Conservation (phyloP, 1,284 basidiomycete species). For the Ustilago cynodontis region DNA sequence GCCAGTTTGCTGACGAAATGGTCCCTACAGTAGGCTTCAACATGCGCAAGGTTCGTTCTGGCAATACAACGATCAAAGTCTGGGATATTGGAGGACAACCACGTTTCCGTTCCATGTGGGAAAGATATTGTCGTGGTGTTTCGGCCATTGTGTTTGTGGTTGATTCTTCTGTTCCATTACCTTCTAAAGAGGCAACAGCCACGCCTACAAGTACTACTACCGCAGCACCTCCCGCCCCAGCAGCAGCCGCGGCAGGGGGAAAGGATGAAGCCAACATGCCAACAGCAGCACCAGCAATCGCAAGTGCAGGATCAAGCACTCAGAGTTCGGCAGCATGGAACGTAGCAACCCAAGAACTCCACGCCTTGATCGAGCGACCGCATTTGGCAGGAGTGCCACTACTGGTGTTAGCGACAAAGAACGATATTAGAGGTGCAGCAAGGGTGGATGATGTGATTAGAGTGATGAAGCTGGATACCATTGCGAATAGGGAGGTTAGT, state of each 20-base stretch:
- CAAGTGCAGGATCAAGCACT: conserved; percentile 14
- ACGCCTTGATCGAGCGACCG: conserved; percentile 82
- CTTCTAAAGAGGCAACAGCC: conserved; percentile 21
- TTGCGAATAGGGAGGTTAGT: conserved; percentile 75
- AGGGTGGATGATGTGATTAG: conserved; percentile 87
- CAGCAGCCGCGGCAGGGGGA: conserved; percentile 4
- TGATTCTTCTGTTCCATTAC: conserved; percentile 39
- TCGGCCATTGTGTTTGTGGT: conserved; percentile 88
- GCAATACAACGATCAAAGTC: conserved; percentile 89
- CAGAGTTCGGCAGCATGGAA: conserved; percentile 46
- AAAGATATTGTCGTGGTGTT: conserved; percentile 92
- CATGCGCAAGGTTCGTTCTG: conserved; percentile 80
- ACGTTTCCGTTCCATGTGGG: conserved; percentile 87
- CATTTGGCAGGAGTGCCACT: conserved; percentile 84
- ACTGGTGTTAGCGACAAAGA: conserved; percentile 96
- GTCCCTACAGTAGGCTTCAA: conserved; percentile 95
- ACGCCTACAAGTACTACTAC: conserved; percentile 2
- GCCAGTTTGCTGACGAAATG: conserved; percentile 86
- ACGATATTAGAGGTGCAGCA: conserved; percentile 84
- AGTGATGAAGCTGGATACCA: conserved; percentile 76
- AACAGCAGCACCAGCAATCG: conserved; percentile 3
- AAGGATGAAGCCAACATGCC: conserved; percentile 11
- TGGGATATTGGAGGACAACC: conserved; percentile 97
- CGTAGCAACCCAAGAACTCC: conserved; percentile 88
- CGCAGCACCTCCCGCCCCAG: conserved; percentile 9